Base-by-base conservation (phyloP, 805 yeast species). In the Lipomyces yamanashiensis region DNA sequence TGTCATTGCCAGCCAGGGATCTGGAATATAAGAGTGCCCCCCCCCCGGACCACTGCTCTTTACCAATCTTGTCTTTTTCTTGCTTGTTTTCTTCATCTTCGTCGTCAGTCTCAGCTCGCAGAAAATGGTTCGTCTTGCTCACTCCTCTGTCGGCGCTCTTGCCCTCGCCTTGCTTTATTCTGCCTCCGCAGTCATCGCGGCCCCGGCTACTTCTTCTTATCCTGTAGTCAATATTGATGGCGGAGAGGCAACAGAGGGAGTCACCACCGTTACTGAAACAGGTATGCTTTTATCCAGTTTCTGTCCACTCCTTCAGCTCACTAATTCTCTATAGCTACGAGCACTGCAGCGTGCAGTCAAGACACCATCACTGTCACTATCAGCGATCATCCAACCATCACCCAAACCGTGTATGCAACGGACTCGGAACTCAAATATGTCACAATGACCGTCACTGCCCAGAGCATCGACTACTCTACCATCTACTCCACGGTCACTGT, bases 151-250 rank as follows among this genome's bases (percentile, higher is more conserved):
- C n/a, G 47, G 57, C 39, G 36, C 19, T 41, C 21, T 53, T 33
- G 59, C 59, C 21, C 39, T 53, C 28, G 52, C 52, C 37, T 36
- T 55, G 28, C 13, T 44, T 37, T 48, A 33, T 17, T 43, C 51
- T 13, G 56, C 52, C 10, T 19, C 52, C 9, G 48, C 48, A 21
- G 47, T 54, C n/a, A 10, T 49, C 19, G 58, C 62, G 19, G 48
- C 62, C 28, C 33, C 54, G 10, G 55, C 55, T 12, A 33, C 58
- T 3, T 19, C 52, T 3, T 45, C 58, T 17, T 63, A 63, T 56
- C 64, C 67, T 36, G 54, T 60, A 15, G 64, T 63, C 15, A 53
- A 57, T 52, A 59, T 63, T 19, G 64, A 58, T 41, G 67, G 67
- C 7, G 64, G 61, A 7, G 43, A 21, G 3, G 28, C 58, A n/a